Conservation (phyloP, 345 rosid species). For the Trapa incisa region DNA sequence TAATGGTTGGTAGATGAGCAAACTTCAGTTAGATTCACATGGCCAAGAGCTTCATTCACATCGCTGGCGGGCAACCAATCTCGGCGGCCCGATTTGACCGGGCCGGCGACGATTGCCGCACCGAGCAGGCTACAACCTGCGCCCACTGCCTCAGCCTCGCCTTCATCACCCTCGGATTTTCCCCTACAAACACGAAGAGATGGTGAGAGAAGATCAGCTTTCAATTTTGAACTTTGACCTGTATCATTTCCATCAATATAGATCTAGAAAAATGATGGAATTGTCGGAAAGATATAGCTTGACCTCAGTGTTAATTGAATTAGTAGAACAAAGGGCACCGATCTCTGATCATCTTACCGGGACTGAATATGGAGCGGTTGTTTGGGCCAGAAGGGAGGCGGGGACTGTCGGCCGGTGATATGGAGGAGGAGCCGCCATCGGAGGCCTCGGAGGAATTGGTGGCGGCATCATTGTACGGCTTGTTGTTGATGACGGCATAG, state of each 20-base stretch:
- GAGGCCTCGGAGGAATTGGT: constrained; percentile 29
- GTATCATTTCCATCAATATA: neutral
- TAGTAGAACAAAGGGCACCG: no score
- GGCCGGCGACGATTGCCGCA: constrained; percentile 36
- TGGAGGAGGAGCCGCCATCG: constrained; percentile 33
- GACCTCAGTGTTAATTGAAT: no score
- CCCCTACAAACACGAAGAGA: constrained; percentile 28
- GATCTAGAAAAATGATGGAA: no score
- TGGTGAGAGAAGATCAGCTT: neutral
- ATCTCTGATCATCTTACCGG: constrained; percentile 17
- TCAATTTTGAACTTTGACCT: neutral
- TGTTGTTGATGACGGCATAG: constrained; percentile 41
- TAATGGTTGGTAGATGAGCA: neutral
- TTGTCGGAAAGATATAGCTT: no score
- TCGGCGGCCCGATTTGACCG: neutral
- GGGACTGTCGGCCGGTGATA: constrained; percentile 46
- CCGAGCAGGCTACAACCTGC: constrained; percentile 93
- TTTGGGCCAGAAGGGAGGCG: neutral
- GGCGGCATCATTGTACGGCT: constrained; percentile 38
- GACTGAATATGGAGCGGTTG: constrained; percentile 27
- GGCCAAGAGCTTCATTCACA: neutral
- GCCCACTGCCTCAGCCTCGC: constrained; percentile 89
- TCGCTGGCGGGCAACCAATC: neutral
- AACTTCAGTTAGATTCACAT: constrained; percentile 4
- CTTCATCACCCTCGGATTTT: constrained; percentile 71